Evolutionary conservation across 345 rosid species (phyloP).

Genomic region (Cardamine occulta): DNA sequence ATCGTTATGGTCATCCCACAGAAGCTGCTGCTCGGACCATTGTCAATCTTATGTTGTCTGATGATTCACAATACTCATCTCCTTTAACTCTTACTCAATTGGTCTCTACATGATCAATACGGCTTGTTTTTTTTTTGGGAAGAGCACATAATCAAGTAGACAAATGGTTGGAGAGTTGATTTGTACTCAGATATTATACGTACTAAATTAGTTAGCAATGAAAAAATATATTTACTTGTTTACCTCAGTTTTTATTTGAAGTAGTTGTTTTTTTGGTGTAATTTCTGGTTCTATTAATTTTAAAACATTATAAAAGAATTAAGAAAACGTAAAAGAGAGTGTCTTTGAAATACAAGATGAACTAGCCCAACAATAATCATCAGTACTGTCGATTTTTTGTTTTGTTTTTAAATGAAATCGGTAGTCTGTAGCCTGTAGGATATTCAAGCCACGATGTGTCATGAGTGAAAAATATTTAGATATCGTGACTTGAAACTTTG

Average conservation of each 20-base stretch:
- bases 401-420: no score
- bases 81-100: constrained; percentile 62
- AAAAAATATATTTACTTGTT: background rate
- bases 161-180: constrained; percentile 1
- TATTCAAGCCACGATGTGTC: no score
- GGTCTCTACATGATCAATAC: constrained; percentile 35
- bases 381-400: no score
- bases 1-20: constrained; percentile 65
- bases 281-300: background rate
- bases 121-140: background rate
- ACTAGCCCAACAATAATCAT: no score
- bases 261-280: background rate
- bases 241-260: background rate
- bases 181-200: background rate
- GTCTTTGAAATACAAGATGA: background rate
- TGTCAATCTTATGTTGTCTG: constrained; percentile 55
- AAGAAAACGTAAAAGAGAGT: no score
- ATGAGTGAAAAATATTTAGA: no score
- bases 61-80: constrained; percentile 46
- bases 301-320: no score
- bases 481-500: no score
- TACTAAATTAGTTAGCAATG: background rate
- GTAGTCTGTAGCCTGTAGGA: no score
- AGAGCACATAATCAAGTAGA: constrained; percentile 9
- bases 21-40: constrained; percentile 55